Conservation (phyloP, 2,329 filamentous ascomycete species). For the Emmonsiellopsis sp. region DNA sequence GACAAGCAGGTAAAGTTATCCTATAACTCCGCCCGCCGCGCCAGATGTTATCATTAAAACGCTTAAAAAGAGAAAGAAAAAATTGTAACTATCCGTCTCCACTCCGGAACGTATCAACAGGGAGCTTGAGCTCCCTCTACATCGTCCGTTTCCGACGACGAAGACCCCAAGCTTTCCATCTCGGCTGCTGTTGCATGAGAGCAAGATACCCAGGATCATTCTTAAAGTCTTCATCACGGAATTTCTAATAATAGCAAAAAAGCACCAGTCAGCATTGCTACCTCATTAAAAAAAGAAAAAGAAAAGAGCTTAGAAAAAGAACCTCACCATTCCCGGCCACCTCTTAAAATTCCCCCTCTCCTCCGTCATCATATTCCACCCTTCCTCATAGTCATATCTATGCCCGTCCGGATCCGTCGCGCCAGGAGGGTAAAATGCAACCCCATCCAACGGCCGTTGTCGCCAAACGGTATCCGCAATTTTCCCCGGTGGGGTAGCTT, state of each 20-base stretch:
- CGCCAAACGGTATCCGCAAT: conserved; percentile 62
- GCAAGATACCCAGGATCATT: conserved; percentile 19
- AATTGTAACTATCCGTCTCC: no score
- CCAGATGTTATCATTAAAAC: no score
- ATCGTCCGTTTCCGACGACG: not conserved
- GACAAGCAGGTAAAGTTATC: no score
- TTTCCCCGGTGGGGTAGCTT: conserved; percentile 70
- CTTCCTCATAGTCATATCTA: conserved; percentile 70
- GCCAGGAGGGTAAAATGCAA: conserved; percentile 67
- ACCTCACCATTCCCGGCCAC: conserved; percentile 61
- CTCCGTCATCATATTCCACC: conserved; percentile 76
- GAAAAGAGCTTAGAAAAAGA: not conserved
- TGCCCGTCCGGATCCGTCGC: conserved; percentile 57
- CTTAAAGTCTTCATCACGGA: conserved; percentile 31
- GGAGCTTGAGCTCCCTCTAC: not conserved
- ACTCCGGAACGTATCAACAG: no score
- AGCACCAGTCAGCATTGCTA: conserved; percentile 10
- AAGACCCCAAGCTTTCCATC: not conserved
- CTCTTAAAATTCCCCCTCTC: conserved; percentile 57
- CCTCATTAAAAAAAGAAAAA: not conserved
- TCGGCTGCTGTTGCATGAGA: not conserved
- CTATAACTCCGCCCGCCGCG: no score
- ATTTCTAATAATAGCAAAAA: conserved; percentile 20
- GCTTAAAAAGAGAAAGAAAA: no score
- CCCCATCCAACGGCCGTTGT: conserved; percentile 74